These are phyloP conservation scores for Paratrypanosoma confusum DNA, from an alignment of 208 protist species.

Conservation along the genomic window DNA sequence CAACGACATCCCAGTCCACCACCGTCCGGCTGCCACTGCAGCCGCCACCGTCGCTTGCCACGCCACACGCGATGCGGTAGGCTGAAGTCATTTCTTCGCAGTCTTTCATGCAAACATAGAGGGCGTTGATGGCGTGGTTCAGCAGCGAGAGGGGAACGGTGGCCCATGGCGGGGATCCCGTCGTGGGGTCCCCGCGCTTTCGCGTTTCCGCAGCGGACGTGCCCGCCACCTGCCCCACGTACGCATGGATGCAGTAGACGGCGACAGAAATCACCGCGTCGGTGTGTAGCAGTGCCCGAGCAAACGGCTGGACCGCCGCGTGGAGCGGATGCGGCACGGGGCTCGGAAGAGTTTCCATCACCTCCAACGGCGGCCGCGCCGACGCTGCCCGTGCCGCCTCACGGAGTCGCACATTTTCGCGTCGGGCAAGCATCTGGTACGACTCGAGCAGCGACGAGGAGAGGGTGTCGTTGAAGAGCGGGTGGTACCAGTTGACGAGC, in stretches of 20 bases:
- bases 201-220: background rate
- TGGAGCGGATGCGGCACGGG: constrained; percentile 16
- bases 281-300: constrained; percentile 63
- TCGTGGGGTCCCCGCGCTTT: background rate
- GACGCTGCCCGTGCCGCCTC: constrained; percentile 1
- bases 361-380: constrained; percentile 5
- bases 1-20: constrained; percentile 11
- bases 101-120: constrained; percentile 52
- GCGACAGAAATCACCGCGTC: constrained; percentile 51
- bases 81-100: constrained; percentile 21
- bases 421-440: constrained; percentile 15
- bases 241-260: constrained; percentile 30
- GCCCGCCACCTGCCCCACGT: constrained; percentile 3
- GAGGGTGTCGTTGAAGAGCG: constrained; percentile 17
- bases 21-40: background rate
- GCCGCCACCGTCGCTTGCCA: background rate
- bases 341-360: constrained; percentile 3
- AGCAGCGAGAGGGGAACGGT: constrained; percentile 8
- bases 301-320: constrained; percentile 12
- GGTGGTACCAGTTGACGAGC: constrained; percentile 38
- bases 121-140: constrained; percentile 41
- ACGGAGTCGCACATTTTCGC: background rate
- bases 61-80: constrained; percentile 5
- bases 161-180: background rate
- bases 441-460: constrained; percentile 17